These are phyloP conservation scores for Rhodotorula kratochvilovae DNA, from an alignment of 768 basidiomycete genomes.

Conservation along the genomic window DNA sequence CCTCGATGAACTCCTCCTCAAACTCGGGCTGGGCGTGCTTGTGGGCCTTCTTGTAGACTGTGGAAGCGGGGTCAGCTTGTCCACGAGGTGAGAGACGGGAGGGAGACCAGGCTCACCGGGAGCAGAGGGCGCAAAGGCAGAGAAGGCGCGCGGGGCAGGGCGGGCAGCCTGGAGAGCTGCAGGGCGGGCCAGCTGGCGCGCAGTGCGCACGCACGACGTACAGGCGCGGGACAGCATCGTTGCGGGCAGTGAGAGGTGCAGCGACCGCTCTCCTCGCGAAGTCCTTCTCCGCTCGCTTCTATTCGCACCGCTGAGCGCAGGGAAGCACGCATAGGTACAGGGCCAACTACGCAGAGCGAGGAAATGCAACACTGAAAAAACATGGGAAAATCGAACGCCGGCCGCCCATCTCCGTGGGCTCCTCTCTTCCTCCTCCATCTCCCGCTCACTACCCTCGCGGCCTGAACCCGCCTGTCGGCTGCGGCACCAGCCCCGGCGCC, in stretches of 20 bases:
- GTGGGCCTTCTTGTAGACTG: slow-evolving; percentile 7
- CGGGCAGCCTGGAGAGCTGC: neutral
- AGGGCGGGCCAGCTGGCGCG: neutral
- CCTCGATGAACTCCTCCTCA: slow-evolving; percentile 23
- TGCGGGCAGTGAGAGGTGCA: neutral
- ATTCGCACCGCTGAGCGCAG: no score
- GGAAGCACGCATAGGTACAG: neutral
- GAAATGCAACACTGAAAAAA: neutral
- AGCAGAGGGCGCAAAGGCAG: slow-evolving; percentile 1
- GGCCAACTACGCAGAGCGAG: neutral
- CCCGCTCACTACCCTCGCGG: neutral
- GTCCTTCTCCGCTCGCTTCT: neutral
- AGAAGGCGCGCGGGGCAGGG: neutral
- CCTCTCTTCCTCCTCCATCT: neutral
- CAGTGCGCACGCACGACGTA: slow-evolving; percentile 1
- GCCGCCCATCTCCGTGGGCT: neutral
- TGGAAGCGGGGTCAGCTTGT: neutral
- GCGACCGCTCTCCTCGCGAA: neutral
- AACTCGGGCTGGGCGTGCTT: slow-evolving; percentile 6
- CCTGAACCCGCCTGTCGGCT: neutral
- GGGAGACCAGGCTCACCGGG: neutral
- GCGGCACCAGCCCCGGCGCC: neutral
- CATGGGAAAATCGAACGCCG: neutral
- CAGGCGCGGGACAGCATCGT: slow-evolving; percentile 17
- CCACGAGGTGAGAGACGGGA: no score